Percentiles rank a stretch among this genome's conserved stretches.
These are phyloP conservation scores for Sordaria brevicollis DNA, from an alignment of 495 filamentous ascomycete species.

Conservation along the genomic window DNA sequence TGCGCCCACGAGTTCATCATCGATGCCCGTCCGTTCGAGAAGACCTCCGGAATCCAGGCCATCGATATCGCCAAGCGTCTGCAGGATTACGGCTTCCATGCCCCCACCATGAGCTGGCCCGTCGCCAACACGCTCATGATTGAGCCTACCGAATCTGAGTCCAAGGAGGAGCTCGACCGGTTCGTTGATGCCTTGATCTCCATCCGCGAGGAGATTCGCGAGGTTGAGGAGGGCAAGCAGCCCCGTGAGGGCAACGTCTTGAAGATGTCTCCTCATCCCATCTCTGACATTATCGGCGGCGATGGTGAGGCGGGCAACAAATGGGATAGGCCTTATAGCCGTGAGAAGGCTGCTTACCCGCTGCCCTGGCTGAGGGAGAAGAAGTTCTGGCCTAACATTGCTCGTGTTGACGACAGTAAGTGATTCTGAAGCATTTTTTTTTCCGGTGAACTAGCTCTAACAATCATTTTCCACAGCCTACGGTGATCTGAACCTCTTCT, in stretches of 20 bases:
- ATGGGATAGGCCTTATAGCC: slow-evolving; percentile 71
- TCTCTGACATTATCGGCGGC: slow-evolving; percentile 63
- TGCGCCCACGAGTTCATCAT: slow-evolving; percentile 99
- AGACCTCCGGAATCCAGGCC: slow-evolving; percentile 77
- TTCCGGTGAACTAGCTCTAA: slow-evolving; percentile 14
- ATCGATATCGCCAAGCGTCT: slow-evolving; percentile 97
- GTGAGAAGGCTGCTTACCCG: slow-evolving; percentile 84
- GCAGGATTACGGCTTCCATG: slow-evolving; percentile 97
- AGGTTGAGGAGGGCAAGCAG: slow-evolving; percentile 69
- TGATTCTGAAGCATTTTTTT: not conserved
- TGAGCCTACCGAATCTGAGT: slow-evolving; percentile 93
- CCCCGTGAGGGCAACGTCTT: slow-evolving; percentile 80
- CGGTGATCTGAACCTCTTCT: slow-evolving; percentile 90
- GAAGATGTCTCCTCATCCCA: slow-evolving; percentile 84
- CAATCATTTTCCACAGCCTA: slow-evolving; percentile 48
- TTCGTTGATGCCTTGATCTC: slow-evolving; percentile 88
- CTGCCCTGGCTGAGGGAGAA: slow-evolving; percentile 79
- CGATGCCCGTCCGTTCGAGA: slow-evolving; percentile 78
- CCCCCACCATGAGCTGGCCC: slow-evolving; percentile 97
- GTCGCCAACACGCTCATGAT: slow-evolving; percentile 97
- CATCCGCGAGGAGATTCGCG: slow-evolving; percentile 79
- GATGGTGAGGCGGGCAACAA: slow-evolving; percentile 38
- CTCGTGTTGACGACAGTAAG: slow-evolving; percentile 83
- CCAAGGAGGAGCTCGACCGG: slow-evolving; percentile 85
- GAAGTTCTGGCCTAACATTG: slow-evolving; percentile 96